Percentiles rank a stretch among this genome's conserved stretches.
Conservation (phyloP, 2,329 filamentous ascomycete genomes). For the Alternaria sp. region DNA sequence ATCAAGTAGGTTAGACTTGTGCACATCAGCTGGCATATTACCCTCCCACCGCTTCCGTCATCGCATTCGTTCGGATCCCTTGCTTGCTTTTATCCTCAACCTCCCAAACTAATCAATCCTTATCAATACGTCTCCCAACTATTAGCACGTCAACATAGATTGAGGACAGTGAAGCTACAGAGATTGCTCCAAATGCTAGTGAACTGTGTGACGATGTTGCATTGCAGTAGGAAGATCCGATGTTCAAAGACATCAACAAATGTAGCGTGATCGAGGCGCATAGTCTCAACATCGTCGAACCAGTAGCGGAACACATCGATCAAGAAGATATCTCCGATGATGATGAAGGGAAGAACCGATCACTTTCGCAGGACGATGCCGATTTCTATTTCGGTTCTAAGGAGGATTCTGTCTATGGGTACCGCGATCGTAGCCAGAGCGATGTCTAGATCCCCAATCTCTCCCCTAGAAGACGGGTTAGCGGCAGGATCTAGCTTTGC, state of each 20-base stretch:
- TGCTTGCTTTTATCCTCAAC: not conserved
- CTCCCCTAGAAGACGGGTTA: not conserved
- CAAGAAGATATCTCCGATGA: not conserved
- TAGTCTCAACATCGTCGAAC: not conserved
- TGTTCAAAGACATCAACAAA: too few relatives aligned
- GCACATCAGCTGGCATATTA: not conserved
- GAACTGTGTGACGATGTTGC: too few relatives aligned
- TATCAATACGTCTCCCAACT: not conserved
- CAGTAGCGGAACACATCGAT: not conserved
- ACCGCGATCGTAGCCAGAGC: too few relatives aligned
- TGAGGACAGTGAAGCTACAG: too few relatives aligned
- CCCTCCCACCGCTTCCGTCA: not conserved
- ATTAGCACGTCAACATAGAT: not conserved
- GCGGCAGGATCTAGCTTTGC: not conserved
- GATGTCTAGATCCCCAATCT: not conserved
- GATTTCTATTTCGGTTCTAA: not conserved
- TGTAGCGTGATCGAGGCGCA: not conserved
- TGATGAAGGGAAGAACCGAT: not conserved
- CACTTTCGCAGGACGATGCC: not conserved
- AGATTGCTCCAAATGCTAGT: too few relatives aligned
- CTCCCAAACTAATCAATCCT: not conserved
- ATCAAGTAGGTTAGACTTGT: not conserved
- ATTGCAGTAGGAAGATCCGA: not conserved
- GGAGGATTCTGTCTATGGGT: not conserved
- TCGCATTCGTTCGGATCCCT: not conserved